A percentile compares a stretch with the other conserved stretches of the same genome.
phyloP scores from a whole-genome alignment of 1,284 basidiomycete species.

The Puccinia horiana region DNA sequence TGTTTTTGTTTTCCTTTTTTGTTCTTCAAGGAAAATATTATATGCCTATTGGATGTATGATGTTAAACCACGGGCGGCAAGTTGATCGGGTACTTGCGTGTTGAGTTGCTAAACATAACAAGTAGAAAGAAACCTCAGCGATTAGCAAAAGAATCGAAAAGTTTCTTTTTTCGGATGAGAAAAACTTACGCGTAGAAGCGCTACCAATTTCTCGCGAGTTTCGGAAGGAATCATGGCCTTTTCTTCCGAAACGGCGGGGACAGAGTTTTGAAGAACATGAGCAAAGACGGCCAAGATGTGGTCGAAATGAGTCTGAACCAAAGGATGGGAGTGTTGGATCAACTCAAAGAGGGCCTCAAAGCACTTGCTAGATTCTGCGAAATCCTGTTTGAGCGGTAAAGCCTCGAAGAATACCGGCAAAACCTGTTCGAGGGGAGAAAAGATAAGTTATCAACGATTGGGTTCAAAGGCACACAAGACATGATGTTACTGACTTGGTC shows the following conservation, averaged over 20 bases:
- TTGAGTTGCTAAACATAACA: constrained; percentile 64
- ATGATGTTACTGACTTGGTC: constrained; percentile 64
- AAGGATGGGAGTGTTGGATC: constrained; percentile 72
- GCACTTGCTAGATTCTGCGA: constrained; percentile 72
- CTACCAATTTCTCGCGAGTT: constrained; percentile 71
- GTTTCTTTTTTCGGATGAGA: neutral
- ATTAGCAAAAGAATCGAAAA: neutral
- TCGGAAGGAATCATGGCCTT: constrained; percentile 76
- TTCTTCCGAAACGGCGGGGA: constrained; percentile 53
- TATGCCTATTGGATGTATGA: constrained; percentile 53
- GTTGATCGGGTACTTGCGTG: constrained; percentile 70
- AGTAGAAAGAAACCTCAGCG: neutral
- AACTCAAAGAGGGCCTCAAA: constrained; percentile 88
- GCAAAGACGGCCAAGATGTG: constrained; percentile 78
- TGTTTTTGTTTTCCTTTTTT: no score
- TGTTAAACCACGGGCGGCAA: constrained; percentile 72
- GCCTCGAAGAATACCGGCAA: constrained; percentile 79
- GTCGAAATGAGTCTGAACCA: constrained; percentile 74
- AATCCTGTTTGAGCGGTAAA: constrained; percentile 84
- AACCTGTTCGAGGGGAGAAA: constrained; percentile 62
- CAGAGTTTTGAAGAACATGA: constrained; percentile 68
- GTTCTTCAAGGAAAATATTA: no score
- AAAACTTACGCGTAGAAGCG: constrained; percentile 66
- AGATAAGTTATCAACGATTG: neutral
- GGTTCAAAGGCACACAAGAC: neutral